Evolutionary conservation across 306 rosid species (phyloP), one percentile per base, ranked within the genome.

Genomic region (Prunus mongolica): DNA sequence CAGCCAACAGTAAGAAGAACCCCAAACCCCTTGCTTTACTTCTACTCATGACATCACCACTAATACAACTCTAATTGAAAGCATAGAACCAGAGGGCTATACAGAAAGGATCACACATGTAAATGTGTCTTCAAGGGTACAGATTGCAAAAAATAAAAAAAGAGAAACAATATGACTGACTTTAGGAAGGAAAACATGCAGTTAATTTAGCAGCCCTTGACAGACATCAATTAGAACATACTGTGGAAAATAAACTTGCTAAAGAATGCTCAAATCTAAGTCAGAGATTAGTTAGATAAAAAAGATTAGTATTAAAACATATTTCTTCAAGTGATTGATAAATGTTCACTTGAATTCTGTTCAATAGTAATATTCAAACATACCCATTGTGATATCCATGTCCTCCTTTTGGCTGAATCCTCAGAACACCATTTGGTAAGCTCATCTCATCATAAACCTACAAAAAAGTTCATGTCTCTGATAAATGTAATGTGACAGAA

Each of bases 331-430:
- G 55, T 22, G 58, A 65, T 19, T 12, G 2, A 22, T 15, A 49
- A 2, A 50, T 57, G 44, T 5, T 45, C 34, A 22, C 14, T 38
- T 34, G 62, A 49, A 77, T 65, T 60, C 55, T 15, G 45, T 73
- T 46, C 12, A 83, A 18, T 61, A 24, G 80, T 60, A 60, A 74
- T 80, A 61, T 80, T 30, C 66, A 73, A 73, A 76, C 82, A 83
- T 86, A 95, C 98, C 98, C 98, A 49, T 90, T 95, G 86, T 95
- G 98, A 86, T 92, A 86, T 34, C 98, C 98, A 83, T 95, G 98
- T 75, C 98, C 97, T 27, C 86, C 98, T 84, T 88, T 92, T 68
- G 85, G 97, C 78, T 88, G 91, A 75, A 95, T 82, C 89, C 95
- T 86, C 72, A 95, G 73, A 86, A 92, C 82, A 74, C 98, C 98